Base-by-base conservation (phyloP, 768 basidiomycete genomes). In the Gloeostereum incarnatum region DNA sequence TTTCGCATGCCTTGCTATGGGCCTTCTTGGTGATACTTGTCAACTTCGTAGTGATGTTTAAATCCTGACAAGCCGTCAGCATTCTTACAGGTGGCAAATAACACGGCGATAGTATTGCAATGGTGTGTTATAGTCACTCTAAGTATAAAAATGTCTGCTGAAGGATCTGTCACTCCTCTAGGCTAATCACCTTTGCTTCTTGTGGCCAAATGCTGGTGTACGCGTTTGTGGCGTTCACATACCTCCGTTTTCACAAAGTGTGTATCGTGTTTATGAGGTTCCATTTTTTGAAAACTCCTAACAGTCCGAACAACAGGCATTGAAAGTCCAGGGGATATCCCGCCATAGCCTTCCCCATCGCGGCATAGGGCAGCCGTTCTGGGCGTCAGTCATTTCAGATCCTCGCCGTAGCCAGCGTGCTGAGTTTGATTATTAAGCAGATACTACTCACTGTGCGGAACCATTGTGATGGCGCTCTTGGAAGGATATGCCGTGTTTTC, bases 401-500 rank as follows among this genome's bases (percentile, higher is more conserved):
- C 4, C 11, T 31, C 7, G 5, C 19, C 19, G n/a, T 13, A 14
- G n/a, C n/a, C n/a, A n/a, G n/a, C n/a, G n/a, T n/a, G n/a, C 16
- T 26, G 35, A 16, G 11, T 5, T 10, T 32, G 18, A 42, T 27
- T 25, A 18, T 3, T 5, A 30, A 6, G 36, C 23, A 14, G 18
- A 9, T 73, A 69, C 40, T 72, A 71, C 39, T 67, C 61, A 1
- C 52, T 72, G 11, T 33, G 40, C 11, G 69, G 66, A 13, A 71
- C 67, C 14, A 44, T 64, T 16, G 53, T 56, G 0, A 70, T 72
- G 69, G 61, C 68, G 13, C 61, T 73, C 35, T 62, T 72, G 0
- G 58, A 65, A 11, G 71, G 70, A 0, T 72, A 69, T 38, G 61
- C 60, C 2, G 69, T 73, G n/a, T 72, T 73, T n/a, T 45, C 60